These are phyloP conservation scores for Irpex lacteus DNA, from an alignment of 1,284 basidiomycete genomes.

Conservation along the genomic window DNA sequence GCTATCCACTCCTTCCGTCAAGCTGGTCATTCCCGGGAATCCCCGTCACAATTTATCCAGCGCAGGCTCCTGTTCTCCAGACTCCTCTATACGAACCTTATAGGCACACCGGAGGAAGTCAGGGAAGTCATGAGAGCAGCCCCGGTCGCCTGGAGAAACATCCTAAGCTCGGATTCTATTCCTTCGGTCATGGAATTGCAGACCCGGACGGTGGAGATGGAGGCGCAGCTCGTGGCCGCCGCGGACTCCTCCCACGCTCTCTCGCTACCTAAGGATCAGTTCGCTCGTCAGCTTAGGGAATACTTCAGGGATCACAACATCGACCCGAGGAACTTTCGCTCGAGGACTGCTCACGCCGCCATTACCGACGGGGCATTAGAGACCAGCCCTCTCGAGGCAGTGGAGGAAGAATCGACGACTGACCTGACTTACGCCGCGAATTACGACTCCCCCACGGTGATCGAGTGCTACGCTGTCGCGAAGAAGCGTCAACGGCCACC, in stretches of 20 bases:
- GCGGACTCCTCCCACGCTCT: neutral
- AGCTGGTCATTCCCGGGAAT: neutral
- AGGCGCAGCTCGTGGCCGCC: neutral
- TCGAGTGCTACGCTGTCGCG: neutral
- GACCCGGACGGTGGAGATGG: neutral
- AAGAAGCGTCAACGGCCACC: constrained; percentile 8
- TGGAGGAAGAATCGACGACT: too few relatives aligned
- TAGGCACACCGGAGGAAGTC: neutral
- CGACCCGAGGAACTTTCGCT: too few relatives aligned
- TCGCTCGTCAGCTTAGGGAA: too few relatives aligned
- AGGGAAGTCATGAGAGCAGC: neutral
- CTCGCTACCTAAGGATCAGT: neutral
- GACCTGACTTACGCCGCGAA: too few relatives aligned
- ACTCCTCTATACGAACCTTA: neutral
- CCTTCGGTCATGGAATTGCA: constrained; percentile 2
- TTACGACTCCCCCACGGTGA: neutral
- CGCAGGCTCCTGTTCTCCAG: neutral
- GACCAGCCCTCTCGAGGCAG: too few relatives aligned
- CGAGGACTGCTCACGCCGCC: too few relatives aligned
- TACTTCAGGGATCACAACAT: too few relatives aligned
- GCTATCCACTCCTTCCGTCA: neutral
- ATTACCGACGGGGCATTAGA: too few relatives aligned
- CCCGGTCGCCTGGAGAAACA: neutral
- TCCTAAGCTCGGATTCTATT: neutral
- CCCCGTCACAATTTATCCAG: constrained; percentile 3